Evolutionary conservation across 805 yeast species (phyloP).

Genomic region (Candida ponderosae): DNA sequence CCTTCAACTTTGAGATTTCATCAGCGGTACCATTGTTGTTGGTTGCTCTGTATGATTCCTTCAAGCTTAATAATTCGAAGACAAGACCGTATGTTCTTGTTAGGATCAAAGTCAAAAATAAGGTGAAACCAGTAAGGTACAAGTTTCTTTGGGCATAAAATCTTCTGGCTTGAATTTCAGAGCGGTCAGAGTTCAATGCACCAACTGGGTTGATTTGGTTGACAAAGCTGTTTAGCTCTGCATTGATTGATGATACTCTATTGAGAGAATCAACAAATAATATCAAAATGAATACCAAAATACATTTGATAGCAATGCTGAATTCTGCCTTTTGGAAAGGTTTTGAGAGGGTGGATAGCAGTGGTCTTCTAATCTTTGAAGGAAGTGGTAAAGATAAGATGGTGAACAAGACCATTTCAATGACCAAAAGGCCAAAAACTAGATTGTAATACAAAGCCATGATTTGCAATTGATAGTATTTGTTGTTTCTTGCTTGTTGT

Average conservation of each 20-base stretch:
- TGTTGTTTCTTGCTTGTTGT: too few relatives aligned
- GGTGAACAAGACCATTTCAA: constrained; percentile 75
- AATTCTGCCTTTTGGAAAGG: constrained; percentile 69
- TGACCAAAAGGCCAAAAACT: constrained; percentile 64
- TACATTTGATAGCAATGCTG: constrained; percentile 71
- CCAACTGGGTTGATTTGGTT: constrained; percentile 16
- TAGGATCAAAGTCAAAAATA: constrained; percentile 79
- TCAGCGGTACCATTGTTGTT: constrained; percentile 15
- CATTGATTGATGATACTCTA: constrained; percentile 63
- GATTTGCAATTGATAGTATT: neutral
- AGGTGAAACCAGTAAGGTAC: constrained; percentile 91
- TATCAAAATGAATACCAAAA: constrained; percentile 74
- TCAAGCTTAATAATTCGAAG: constrained; percentile 58
- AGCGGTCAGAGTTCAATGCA: constrained; percentile 43
- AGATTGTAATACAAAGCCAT: constrained; percentile 26
- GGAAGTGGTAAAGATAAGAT: constrained; percentile 85
- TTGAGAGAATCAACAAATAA: constrained; percentile 85
- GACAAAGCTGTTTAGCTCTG: constrained; percentile 42
- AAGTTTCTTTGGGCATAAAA: constrained; percentile 95
- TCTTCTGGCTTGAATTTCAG: constrained; percentile 83
- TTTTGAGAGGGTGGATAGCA: constrained; percentile 52
- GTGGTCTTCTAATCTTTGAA: constrained; percentile 56
- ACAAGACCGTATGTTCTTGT: constrained; percentile 79
- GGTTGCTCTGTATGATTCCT: constrained; percentile 45
- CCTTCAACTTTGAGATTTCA: constrained; percentile 11